phyloP scores from a whole-genome alignment of 2,329 filamentous ascomycete species.

The Fusarium subtropicale region DNA sequence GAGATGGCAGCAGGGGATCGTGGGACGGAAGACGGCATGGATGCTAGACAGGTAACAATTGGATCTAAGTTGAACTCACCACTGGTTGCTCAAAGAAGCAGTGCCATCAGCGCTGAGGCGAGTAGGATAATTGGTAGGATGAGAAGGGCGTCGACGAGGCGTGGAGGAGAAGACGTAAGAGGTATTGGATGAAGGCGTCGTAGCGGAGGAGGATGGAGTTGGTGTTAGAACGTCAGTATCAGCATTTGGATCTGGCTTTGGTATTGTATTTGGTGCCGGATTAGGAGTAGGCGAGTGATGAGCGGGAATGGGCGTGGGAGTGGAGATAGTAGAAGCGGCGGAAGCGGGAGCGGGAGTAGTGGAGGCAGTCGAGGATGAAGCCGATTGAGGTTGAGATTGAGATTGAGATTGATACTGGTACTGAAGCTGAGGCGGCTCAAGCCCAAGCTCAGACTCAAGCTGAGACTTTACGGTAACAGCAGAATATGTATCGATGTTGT shows the following conservation, averaged over 20 bases:
- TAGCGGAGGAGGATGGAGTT: slow-evolving; percentile 30
- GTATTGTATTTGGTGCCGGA: slow-evolving; percentile 33
- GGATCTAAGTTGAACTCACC: slow-evolving; percentile 41
- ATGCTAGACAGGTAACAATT: neutral
- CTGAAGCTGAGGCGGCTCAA: neutral
- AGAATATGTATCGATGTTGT: slow-evolving; percentile 62
- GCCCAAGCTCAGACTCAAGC: neutral
- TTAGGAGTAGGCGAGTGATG: slow-evolving; percentile 45
- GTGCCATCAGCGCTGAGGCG: slow-evolving; percentile 43
- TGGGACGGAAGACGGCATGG: slow-evolving; percentile 33
- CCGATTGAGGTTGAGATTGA: slow-evolving; percentile 10
- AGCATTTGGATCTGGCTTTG: slow-evolving; percentile 10
- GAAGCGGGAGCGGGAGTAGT: slow-evolving; percentile 51
- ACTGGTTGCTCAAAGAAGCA: slow-evolving; percentile 44
- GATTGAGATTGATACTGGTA: neutral
- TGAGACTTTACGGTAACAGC: slow-evolving; percentile 68
- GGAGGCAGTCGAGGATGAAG: slow-evolving; percentile 32
- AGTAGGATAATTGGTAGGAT: slow-evolving; percentile 9
- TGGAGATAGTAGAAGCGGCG: slow-evolving; percentile 48
- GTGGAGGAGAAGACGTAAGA: slow-evolving; percentile 28
- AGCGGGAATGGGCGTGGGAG: slow-evolving; percentile 51
- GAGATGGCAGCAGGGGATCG: slow-evolving; percentile 30
- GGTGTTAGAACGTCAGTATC: slow-evolving; percentile 25
- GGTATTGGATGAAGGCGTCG: slow-evolving; percentile 35
- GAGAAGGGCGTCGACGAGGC: slow-evolving; percentile 35